Conservation (phyloP, 192 early-diverging fungal genomes). For the Funneliformis mosseae region DNA sequence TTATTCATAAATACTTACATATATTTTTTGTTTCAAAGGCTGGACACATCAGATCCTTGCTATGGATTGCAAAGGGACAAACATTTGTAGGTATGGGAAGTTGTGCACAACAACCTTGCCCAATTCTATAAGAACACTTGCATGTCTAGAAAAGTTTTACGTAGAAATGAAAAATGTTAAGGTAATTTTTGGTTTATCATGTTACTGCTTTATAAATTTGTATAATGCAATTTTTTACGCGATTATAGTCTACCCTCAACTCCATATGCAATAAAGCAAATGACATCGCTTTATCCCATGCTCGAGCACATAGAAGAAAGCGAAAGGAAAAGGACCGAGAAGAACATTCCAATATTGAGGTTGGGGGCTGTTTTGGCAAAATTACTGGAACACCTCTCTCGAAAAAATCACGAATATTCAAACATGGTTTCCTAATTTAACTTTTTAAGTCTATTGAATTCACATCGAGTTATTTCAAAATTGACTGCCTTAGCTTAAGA, state of each 20-base stretch:
- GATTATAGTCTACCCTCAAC: constrained; percentile 19
- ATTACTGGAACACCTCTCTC: constrained; percentile 11
- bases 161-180: constrained; percentile 13
- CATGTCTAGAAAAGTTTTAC: constrained; percentile 16
- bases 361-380: constrained; percentile 28
- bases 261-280: constrained; percentile 26
- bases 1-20: not conserved
- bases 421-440: not conserved
- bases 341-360: not conserved
- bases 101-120: constrained; percentile 16
- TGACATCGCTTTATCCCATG: constrained; percentile 16
- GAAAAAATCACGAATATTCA: constrained; percentile 1
- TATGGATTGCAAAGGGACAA: constrained; percentile 33
- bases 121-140: constrained; percentile 31
- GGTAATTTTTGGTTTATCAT: constrained; percentile 1
- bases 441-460: too few species aligned
- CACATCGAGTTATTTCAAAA: too few species aligned
- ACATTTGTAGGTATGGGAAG: constrained; percentile 30
- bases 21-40: constrained; percentile 22
- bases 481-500: too few species aligned
- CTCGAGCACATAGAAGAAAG: constrained; percentile 31
- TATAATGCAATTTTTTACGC: constrained; percentile 19
- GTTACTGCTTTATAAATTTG: constrained; percentile 14
- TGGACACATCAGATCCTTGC: constrained; percentile 25
- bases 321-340: constrained; percentile 4